Evolutionary conservation across 768 basidiomycete species (phyloP).

Genomic region (Boletus tylopilopsis): DNA sequence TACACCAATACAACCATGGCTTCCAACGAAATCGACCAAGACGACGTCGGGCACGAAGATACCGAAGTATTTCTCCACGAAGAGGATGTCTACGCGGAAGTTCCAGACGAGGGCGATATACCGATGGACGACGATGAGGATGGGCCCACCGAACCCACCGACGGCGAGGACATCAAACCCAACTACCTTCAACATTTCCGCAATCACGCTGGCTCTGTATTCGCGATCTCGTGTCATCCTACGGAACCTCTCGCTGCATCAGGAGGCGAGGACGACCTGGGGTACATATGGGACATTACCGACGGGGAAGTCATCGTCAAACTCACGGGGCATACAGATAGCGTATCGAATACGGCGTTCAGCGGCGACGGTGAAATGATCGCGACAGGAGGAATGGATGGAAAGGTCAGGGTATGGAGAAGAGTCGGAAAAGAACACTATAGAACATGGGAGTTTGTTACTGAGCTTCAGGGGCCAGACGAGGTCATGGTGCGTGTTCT

Average conservation of each 20-base stretch:
- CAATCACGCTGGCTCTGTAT: slow-evolving; percentile 74
- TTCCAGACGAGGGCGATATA: slow-evolving; percentile 60
- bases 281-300: slow-evolving; percentile 88
- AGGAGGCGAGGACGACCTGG: slow-evolving; percentile 93
- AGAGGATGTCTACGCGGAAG: slow-evolving; percentile 63
- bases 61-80: slow-evolving; percentile 60
- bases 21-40: slow-evolving; percentile 36
- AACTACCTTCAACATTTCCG: slow-evolving; percentile 70
- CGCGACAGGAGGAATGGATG: slow-evolving; percentile 98
- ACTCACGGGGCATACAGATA: slow-evolving; percentile 91
- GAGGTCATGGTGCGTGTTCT: slow-evolving; percentile 78
- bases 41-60: slow-evolving; percentile 38
- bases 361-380: slow-evolving; percentile 89
- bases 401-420: slow-evolving; percentile 88
- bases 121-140: slow-evolving; percentile 76
- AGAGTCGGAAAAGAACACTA: slow-evolving; percentile 73
- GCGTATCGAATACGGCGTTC: slow-evolving; percentile 76
- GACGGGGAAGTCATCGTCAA: slow-evolving; percentile 78
- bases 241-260: slow-evolving; percentile 76
- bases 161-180: slow-evolving; percentile 44
- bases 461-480: slow-evolving; percentile 88
- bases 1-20: slow-evolving; percentile 18
- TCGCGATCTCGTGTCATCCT: slow-evolving; percentile 81
- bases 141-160: slow-evolving; percentile 44
- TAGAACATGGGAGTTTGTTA: slow-evolving; percentile 90